Conservation (phyloP, 768 basidiomycete species). For the Termitomyces sp. region DNA sequence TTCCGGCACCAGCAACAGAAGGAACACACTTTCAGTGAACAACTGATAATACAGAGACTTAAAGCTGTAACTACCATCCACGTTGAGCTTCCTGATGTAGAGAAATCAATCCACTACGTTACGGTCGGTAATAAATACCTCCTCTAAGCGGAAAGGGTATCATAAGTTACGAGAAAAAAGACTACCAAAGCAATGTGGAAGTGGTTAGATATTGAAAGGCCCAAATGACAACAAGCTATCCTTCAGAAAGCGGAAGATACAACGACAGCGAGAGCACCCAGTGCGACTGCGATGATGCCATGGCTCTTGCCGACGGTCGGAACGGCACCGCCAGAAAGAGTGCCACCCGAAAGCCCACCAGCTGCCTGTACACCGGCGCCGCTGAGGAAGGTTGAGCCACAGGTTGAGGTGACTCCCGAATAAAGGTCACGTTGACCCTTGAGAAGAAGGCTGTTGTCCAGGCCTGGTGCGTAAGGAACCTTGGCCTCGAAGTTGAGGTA, state of each 20-base stretch:
- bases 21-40: neutral
- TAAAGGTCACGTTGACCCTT: conserved; percentile 65
- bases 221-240: conserved; percentile 5
- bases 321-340: conserved; percentile 22
- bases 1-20: too few species aligned
- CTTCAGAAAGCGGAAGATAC: conserved; percentile 14
- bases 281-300: conserved; percentile 14
- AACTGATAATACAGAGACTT: neutral
- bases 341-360: conserved; percentile 47
- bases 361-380: conserved; percentile 62
- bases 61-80: conserved; percentile 6
- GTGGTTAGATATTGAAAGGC: conserved; percentile 8
- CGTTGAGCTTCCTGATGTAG: conserved; percentile 1
- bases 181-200: conserved; percentile 10
- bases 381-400: conserved; percentile 69
- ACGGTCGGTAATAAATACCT: conserved; percentile 15
- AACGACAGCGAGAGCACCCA: conserved; percentile 14
- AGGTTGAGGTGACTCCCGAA: conserved; percentile 53
- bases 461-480: conserved; percentile 73
- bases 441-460: conserved; percentile 62
- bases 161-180: conserved; percentile 14
- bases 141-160: conserved; percentile 19
- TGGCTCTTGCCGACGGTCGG: conserved; percentile 21
- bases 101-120: conserved; percentile 13
- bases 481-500: conserved; percentile 77